phyloP scores from a whole-genome alignment of 805 yeast species.

The Metschnikowia borealis region DNA sequence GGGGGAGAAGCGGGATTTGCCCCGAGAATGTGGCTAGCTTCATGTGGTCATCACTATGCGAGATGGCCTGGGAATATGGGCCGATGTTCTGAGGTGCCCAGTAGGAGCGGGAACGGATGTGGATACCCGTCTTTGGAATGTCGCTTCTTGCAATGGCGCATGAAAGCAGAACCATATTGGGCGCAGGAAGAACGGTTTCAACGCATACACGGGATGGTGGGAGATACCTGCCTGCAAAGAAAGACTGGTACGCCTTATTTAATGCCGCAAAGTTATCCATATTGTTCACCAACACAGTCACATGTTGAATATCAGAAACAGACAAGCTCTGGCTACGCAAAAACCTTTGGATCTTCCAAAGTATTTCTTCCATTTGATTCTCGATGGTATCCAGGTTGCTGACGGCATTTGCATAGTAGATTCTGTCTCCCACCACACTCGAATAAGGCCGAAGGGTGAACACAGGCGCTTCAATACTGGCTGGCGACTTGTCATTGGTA shows the following conservation, averaged over 20 bases:
- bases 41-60: slow-evolving; percentile 37
- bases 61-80: slow-evolving; percentile 86
- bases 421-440: slow-evolving; percentile 10
- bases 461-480: neutral
- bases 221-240: slow-evolving; percentile 50
- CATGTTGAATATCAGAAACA: slow-evolving; percentile 50
- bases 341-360: slow-evolving; percentile 37
- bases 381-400: slow-evolving; percentile 16
- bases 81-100: slow-evolving; percentile 99
- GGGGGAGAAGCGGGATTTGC: slow-evolving; percentile 83
- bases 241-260: slow-evolving; percentile 55
- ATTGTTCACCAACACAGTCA: slow-evolving; percentile 56
- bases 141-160: slow-evolving; percentile 41
- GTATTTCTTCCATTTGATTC: slow-evolving; percentile 48
- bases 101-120: slow-evolving; percentile 87
- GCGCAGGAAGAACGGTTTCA: slow-evolving; percentile 48
- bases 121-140: slow-evolving; percentile 60
- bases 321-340: slow-evolving; percentile 28
- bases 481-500: neutral
- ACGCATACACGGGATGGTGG: slow-evolving; percentile 93
- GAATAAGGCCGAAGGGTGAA: neutral
- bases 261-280: slow-evolving; percentile 63
- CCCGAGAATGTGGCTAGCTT: slow-evolving; percentile 70
- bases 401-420: slow-evolving; percentile 30
- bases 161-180: slow-evolving; percentile 51